A percentile compares a stretch with the other conserved stretches of the same genome.
Conservation (phyloP, 208 protist genomes). For the Herpetomonas muscarum region DNA sequence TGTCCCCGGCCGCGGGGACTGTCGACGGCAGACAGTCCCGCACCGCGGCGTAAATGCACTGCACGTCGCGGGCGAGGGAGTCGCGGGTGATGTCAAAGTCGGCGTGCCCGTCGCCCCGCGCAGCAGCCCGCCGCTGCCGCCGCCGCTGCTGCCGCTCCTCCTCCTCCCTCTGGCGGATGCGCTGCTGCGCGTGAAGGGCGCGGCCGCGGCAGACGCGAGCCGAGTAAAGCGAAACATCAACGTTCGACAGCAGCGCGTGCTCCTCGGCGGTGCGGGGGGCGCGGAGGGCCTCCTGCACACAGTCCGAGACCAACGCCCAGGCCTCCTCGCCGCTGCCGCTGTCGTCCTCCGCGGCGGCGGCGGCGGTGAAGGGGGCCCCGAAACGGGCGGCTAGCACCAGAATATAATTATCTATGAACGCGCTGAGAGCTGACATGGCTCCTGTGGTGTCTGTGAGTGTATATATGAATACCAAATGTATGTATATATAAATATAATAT, state of each 20-base stretch:
- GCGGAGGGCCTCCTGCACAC: constrained; percentile 47
- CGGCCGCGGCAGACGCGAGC: constrained; percentile 54
- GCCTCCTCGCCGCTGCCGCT: constrained; percentile 5
- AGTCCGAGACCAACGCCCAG: constrained; percentile 60
- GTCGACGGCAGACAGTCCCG: constrained; percentile 53
- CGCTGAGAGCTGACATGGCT: constrained; percentile 32
- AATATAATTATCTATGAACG: constrained; percentile 85
- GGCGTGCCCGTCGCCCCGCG: constrained; percentile 6
- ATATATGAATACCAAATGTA: no score
- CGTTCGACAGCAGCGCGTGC: constrained; percentile 31
- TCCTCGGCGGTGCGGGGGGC: constrained; percentile 52
- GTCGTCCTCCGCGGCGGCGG: neutral
- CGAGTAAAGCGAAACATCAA: constrained; percentile 56
- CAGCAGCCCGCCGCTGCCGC: neutral
- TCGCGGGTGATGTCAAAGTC: constrained; percentile 60
- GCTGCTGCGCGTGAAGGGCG: constrained; percentile 56
- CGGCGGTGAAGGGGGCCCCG: constrained; percentile 40
- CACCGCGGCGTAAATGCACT: constrained; percentile 46
- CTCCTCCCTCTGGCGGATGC: neutral
- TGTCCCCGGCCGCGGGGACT: constrained; percentile 11
- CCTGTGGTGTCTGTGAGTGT: neutral
- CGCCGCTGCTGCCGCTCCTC: neutral
- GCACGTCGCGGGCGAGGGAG: constrained; percentile 38
- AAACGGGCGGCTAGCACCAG: constrained; percentile 77
- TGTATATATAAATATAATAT: no score